A percentile compares a stretch with the other conserved stretches of the same genome.
phyloP scores from a whole-genome alignment of 116 monocot species.

The Thalassia testudinum region DNA sequence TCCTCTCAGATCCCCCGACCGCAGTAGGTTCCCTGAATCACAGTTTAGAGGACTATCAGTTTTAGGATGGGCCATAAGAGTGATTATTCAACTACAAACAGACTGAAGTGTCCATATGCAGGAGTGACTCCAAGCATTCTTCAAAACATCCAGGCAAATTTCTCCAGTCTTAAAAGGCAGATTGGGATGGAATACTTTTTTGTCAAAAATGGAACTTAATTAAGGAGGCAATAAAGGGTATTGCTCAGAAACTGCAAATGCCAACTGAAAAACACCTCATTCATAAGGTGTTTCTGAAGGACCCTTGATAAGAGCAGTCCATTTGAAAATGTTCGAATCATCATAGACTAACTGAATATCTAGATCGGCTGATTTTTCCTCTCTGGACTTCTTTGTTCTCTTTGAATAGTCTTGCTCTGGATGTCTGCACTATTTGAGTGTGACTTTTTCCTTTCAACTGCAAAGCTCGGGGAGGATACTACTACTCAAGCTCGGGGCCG shows the following conservation, averaged over 20 bases:
- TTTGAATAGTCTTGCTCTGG: conserved; percentile 95
- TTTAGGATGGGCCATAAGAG: conserved; percentile 97
- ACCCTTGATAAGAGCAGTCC: conserved; percentile 99
- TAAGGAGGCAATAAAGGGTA: conserved; percentile 95
- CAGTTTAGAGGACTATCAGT: conserved; percentile 97
- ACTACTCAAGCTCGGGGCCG: too few species aligned
- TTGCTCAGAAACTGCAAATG: conserved; percentile 92
- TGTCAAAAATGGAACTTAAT: conserved; percentile 95
- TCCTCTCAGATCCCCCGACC: conserved; percentile 88
- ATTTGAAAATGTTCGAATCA: conserved; percentile 98
- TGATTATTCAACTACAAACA: conserved; percentile 95
- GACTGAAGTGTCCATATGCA: conserved; percentile 99
- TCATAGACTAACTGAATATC: conserved; percentile 96
- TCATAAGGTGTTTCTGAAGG: conserved; percentile 98
- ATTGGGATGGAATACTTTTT: conserved; percentile 99
- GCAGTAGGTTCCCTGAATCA: conserved; percentile 97
- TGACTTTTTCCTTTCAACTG: too few species aligned
- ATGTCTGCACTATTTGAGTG: too few species aligned
- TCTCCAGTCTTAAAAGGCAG: conserved; percentile 99
- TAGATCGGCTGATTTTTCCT: conserved; percentile 81
- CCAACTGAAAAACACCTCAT: conserved; percentile 92
- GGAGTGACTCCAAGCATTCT: conserved; percentile 96
- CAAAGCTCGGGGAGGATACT: too few species aligned
- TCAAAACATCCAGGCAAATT: conserved; percentile 97
- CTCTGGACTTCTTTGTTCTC: conserved; percentile 98